Base-by-base conservation (phyloP, 345 rosid species). In the Gossypium herbaceum region DNA sequence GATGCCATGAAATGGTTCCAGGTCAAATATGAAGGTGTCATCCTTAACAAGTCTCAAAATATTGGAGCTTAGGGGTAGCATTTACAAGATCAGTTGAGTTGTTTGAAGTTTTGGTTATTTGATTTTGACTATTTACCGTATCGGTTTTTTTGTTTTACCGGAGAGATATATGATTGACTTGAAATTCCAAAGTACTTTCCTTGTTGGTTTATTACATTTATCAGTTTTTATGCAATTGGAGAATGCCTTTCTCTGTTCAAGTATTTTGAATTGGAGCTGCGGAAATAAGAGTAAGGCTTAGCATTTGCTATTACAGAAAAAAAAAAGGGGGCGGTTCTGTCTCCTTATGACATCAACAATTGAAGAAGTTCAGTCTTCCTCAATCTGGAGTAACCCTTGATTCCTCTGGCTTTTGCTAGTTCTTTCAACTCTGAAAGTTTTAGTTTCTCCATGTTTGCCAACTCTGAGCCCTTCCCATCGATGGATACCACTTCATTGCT, bases 1-100 rank as follows among this genome's bases (percentile, higher is more conserved):
- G 94, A 93, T 77, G 91, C 98, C 9, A 93, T 93, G 98, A 93
- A 91, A 61, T 93, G 98, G 98, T 93, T 93, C 84, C 94, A 90
- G 65, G 93, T 91, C 73, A 93, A 93, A 81, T 91, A 93, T 72
- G 98, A 91, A 83, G 97, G 94, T 9, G 94, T 93, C 63, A 91
- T 93, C 89, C 98, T 93, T 69, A 91, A 89, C 87, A 89, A 86
- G 87, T 79, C 91, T 17, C 93, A 87, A 81, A 86, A 77, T 64
- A 85, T 82, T 71, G 47, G 68, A 45, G 79, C 77, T 73, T 84
- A 73, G 59, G 43, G 12, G 19, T 45, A 22, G 19, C 44, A 6
- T 16, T 59, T 47, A 24, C 22, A 7, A 41, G 56, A 9, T 70
- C 11, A 22, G 51, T 11, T 48, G 55, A 24, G 13, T 25, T 50